Evolutionary conservation across 805 yeast species (phyloP), one percentile per base, ranked within the genome.

Genomic region (Wickerhamomyces silvicola): DNA sequence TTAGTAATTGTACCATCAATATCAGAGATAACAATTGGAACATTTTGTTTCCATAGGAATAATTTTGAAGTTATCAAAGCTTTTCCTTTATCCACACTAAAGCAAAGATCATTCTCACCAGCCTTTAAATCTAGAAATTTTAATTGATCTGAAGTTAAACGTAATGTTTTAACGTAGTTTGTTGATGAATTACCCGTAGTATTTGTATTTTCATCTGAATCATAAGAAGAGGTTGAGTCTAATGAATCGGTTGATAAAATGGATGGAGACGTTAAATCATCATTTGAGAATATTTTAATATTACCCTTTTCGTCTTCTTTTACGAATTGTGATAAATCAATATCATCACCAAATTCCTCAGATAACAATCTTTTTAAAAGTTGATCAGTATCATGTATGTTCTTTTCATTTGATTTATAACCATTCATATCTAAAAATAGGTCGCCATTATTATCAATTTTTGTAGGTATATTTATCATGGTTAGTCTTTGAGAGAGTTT

Each of bases 1-100:
- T 87, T 88, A 12, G 98, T 92, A 43, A 92, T 92, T 2, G 98
- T 92, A 12, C 98, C 98, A 56, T 92, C 98, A 37, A 92, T 92
- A 60, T 92, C 98, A 7, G 96, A 85, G 17, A 92, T 90, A 6
- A 92, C 98, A 25, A 92, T 82, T 2, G 97, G 97, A 0, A 81
- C 78, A 36, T 76, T 68, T 43, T 79, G 69, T 42, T 78, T 76
- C 98, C 98, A 92, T 24, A 85, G 68, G 50, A 69, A 90, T 33
- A 92, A 64, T 43, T 81, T 75, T 0, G 95, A 77, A 9, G 63
- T 65, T 9, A 90, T 74, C 20, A 78, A 66, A 2, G 97, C 85
- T 42, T 76, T 81, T 17, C 95, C 94, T 46, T 81, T 78, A 42
- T 81, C 82, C 27, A 88, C 88, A 22, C 81, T 75, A 52, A 88